Evolutionary conservation across 495 filamentous ascomycete genomes (phyloP).

Genomic region (Aspergillus biplanus): DNA sequence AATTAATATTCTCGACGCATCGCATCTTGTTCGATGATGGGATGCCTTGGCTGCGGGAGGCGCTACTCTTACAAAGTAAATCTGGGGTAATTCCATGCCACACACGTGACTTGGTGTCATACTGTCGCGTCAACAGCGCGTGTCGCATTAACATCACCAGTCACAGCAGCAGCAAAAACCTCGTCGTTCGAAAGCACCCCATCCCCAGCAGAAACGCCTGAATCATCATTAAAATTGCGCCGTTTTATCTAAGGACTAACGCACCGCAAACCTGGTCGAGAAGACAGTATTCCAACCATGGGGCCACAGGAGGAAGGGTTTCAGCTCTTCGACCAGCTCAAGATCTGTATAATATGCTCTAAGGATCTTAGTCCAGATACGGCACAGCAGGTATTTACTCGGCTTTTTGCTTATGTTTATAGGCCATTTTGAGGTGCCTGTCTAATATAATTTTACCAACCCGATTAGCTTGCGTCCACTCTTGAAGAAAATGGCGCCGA

Average conservation of each 20-base stretch:
- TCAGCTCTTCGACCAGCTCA: constrained; percentile 49
- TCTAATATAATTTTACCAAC: constrained; percentile 11
- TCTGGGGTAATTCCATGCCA: not conserved
- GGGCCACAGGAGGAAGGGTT: constrained; percentile 31
- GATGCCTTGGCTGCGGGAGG: too few species aligned
- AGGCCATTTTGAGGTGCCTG: not conserved
- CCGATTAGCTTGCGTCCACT: constrained; percentile 37
- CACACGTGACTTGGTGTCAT: constrained; percentile 31
- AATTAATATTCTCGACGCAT: too few species aligned
- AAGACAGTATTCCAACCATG: constrained; percentile 31
- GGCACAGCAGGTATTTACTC: constrained; percentile 43
- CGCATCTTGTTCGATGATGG: too few species aligned
- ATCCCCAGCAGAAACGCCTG: not conserved
- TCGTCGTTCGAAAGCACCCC: not conserved
- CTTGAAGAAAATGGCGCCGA: constrained; percentile 59
- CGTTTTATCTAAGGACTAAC: not conserved
- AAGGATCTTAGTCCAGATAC: constrained; percentile 53
- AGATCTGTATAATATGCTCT: constrained; percentile 44
- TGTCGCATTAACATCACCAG: constrained; percentile 26
- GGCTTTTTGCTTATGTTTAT: constrained; percentile 3
- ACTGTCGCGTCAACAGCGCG: constrained; percentile 23
- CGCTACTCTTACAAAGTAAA: too few species aligned
- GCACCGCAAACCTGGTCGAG: not conserved
- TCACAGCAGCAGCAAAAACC: not conserved
- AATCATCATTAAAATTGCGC: not conserved